Evolutionary conservation across 2,329 filamentous ascomycete genomes (phyloP).

Genomic region (Penicillium occitanis): DNA sequence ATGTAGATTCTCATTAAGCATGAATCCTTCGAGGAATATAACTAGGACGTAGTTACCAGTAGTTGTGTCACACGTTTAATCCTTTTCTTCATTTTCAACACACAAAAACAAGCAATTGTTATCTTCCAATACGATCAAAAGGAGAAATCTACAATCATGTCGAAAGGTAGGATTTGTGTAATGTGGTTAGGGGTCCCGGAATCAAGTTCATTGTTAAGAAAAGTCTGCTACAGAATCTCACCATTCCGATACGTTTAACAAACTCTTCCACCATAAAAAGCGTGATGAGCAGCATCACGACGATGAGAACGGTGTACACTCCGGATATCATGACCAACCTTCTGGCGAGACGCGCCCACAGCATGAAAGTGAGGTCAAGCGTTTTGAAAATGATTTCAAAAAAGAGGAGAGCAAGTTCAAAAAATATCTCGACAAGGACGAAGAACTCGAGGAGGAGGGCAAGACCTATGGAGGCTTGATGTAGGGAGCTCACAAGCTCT

Average conservation of each 20-base stretch:
- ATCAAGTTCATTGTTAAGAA: background rate
- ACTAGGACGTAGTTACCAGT: background rate
- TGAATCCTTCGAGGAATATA: background rate
- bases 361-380: background rate
- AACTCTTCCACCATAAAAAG: conserved; percentile 15
- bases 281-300: conserved; percentile 1
- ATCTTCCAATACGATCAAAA: background rate
- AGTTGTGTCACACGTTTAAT: background rate
- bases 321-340: background rate
- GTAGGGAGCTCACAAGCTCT: background rate
- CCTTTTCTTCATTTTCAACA: background rate
- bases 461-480: conserved; percentile 16
- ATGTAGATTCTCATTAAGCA: background rate
- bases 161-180: conserved; percentile 6
- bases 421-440: conserved; percentile 15
- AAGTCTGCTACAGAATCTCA: background rate
- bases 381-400: background rate
- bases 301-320: background rate
- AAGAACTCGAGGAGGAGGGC: conserved; percentile 12
- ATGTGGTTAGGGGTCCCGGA: background rate
- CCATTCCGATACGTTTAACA: background rate
- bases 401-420: conserved; percentile 1
- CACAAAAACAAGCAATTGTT: background rate
- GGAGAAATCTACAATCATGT: conserved; percentile 3
- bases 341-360: background rate